phyloP scores from a whole-genome alignment of 768 basidiomycete species.

The Suillus hirtellus region DNA sequence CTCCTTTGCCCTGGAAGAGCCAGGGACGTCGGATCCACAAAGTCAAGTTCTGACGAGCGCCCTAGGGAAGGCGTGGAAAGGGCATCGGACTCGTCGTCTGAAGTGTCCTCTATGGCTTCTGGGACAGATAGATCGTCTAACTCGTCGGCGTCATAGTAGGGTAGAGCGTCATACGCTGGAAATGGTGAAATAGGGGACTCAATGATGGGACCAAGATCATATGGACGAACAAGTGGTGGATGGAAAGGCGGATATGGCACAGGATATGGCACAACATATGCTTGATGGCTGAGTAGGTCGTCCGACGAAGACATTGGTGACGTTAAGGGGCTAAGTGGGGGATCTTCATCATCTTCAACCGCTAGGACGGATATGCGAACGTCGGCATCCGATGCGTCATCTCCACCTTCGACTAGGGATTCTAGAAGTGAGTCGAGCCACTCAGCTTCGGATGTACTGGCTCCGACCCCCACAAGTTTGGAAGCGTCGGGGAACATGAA shows the following conservation, averaged over 20 bases:
- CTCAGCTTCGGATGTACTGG: conserved; percentile 62
- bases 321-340: conserved; percentile 55
- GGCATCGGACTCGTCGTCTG: conserved; percentile 82
- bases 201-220: conserved; percentile 45
- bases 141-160: conserved; percentile 64
- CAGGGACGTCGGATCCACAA: conserved; percentile 51
- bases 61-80: conserved; percentile 61
- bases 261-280: conserved; percentile 57
- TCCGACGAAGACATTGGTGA: conserved; percentile 81
- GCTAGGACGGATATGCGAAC: conserved; percentile 46
- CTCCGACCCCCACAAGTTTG: conserved; percentile 44
- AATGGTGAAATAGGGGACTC: conserved; percentile 42
- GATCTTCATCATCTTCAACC: conserved; percentile 63
- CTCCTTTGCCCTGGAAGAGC: conserved; percentile 53
- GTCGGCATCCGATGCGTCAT: conserved; percentile 52
- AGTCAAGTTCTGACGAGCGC: conserved; percentile 57
- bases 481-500: conserved; percentile 84
- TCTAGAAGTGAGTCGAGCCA: conserved; percentile 85
- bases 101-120: conserved; percentile 81
- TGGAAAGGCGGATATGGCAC: conserved; percentile 66
- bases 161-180: conserved; percentile 51
- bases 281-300: conserved; percentile 59
- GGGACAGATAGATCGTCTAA: conserved; percentile 70
- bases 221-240: conserved; percentile 55
- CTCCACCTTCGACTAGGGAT: conserved; percentile 69